Conservation (phyloP, 2,329 filamentous ascomycete species). For the Tolypocladium endophyticum region DNA sequence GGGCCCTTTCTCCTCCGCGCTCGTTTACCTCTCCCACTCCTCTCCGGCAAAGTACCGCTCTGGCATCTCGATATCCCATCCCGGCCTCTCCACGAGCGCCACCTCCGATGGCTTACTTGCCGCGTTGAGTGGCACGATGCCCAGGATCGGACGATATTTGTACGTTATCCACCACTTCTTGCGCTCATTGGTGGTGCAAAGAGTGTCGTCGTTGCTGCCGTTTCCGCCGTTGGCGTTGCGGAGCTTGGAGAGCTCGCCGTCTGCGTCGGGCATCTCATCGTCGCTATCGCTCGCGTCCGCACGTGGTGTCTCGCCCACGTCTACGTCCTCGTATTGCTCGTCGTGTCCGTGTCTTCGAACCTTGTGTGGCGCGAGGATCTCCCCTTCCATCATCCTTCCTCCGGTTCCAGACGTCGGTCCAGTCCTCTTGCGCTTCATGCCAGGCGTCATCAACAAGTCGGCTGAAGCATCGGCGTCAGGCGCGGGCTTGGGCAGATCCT, state of each 20-base stretch:
- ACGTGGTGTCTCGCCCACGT: slow-evolving; percentile 26
- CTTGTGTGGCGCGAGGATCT: slow-evolving; percentile 32
- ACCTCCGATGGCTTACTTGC: slow-evolving; percentile 54
- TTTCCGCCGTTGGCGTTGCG: slow-evolving; percentile 15
- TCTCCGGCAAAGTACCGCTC: slow-evolving; percentile 56
- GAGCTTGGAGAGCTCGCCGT: slow-evolving; percentile 23
- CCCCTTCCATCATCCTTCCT: slow-evolving; percentile 40
- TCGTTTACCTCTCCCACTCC: slow-evolving; percentile 33
- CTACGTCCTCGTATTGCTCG: slow-evolving; percentile 28
- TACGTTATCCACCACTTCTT: slow-evolving; percentile 67
- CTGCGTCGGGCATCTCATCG: slow-evolving; percentile 24
- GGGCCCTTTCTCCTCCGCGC: not conserved
- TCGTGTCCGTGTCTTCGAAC: slow-evolving; percentile 29
- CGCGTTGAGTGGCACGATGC: slow-evolving; percentile 40
- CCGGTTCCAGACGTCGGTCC: slow-evolving; percentile 41
- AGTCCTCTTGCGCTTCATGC: slow-evolving; percentile 44
- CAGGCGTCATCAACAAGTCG: slow-evolving; percentile 14
- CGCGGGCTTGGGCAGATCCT: slow-evolving; percentile 44
- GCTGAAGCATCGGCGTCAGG: slow-evolving; percentile 21
- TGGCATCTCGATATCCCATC: slow-evolving; percentile 71
- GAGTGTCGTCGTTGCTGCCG: slow-evolving; percentile 6
- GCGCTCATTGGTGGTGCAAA: slow-evolving; percentile 14
- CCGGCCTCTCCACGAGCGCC: slow-evolving; percentile 76
- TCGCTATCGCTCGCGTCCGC: slow-evolving; percentile 24
- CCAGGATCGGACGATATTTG: slow-evolving; percentile 91